These are phyloP conservation scores for Trichoderma orchidacearum DNA, from an alignment of 495 filamentous ascomycete species.

Conservation along the genomic window DNA sequence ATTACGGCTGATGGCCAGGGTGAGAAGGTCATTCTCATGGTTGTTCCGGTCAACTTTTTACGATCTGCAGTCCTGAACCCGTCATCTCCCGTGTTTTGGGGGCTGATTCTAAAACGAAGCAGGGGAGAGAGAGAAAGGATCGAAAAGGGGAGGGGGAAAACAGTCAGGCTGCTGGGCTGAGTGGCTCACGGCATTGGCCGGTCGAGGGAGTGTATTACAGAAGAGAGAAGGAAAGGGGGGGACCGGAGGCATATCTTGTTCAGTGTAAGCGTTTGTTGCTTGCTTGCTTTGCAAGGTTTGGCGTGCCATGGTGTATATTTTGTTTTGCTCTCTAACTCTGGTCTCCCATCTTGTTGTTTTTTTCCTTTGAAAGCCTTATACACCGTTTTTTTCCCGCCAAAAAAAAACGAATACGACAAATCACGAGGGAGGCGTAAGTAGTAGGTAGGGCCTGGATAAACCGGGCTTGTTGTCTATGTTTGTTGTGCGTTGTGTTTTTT, in stretches of 20 bases:
- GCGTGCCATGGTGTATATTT: background rate
- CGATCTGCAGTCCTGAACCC: background rate
- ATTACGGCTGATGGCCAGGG: background rate
- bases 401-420: too few relatives aligned
- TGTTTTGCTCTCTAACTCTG: background rate
- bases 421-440: too few relatives aligned
- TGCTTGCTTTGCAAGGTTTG: background rate
- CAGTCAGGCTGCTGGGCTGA: background rate
- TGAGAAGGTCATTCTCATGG: background rate
- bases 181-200: background rate
- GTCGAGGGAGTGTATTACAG: background rate
- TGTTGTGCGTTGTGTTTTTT: too few relatives aligned
- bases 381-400: too few relatives aligned
- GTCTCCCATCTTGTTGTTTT: background rate
- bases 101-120: background rate
- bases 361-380: too few relatives aligned
- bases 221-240: background rate
- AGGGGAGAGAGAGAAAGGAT: background rate
- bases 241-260: background rate
- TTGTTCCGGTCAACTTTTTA: background rate
- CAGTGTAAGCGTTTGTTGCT: background rate
- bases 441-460: too few relatives aligned
- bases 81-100: background rate
- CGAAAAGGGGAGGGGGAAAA: background rate
- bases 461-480: too few relatives aligned